Evolutionary conservation across 805 yeast species (phyloP).

Genomic region (Peterozyma toletana): DNA sequence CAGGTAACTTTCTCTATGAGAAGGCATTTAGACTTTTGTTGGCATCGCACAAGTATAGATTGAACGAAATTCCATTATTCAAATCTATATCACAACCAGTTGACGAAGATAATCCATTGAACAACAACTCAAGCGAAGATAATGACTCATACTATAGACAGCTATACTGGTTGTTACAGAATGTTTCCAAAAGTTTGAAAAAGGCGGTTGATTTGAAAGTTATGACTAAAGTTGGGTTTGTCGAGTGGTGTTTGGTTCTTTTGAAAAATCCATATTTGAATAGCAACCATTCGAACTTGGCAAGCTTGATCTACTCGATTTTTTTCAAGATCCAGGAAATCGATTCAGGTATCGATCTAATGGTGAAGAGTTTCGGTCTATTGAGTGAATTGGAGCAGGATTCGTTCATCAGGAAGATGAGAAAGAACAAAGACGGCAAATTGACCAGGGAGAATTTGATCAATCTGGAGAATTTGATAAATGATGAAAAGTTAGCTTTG

Average conservation of each 20-base stretch:
- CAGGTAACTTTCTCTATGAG: constrained; percentile 72
- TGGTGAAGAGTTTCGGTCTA: constrained; percentile 52
- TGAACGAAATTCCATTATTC: constrained; percentile 38
- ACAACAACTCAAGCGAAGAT: constrained; percentile 19
- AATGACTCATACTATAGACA: constrained; percentile 50
- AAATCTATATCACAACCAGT: constrained; percentile 26
- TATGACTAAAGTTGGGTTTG: constrained; percentile 43
- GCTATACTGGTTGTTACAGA: constrained; percentile 57
- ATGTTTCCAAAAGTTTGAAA: constrained; percentile 39
- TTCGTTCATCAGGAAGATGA: constrained; percentile 7
- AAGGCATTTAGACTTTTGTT: constrained; percentile 61
- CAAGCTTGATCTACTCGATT: constrained; percentile 31
- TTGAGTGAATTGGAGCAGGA: constrained; percentile 30
- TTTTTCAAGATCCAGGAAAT: constrained; percentile 41
- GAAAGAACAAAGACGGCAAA: constrained; percentile 5
- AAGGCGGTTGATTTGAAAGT: constrained; percentile 44
- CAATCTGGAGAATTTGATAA: constrained; percentile 27
- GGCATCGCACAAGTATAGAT: constrained; percentile 38
- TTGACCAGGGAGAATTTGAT: constrained; percentile 10
- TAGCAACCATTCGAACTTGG: constrained; percentile 23
- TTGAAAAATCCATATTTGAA: constrained; percentile 40
- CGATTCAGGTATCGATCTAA: constrained; percentile 48
- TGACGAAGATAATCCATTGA: neutral
- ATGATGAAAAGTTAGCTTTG: constrained; percentile 37
- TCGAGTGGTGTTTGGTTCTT: constrained; percentile 64